Conservation (phyloP, 768 basidiomycete species). For the Pleurotus platypus region DNA sequence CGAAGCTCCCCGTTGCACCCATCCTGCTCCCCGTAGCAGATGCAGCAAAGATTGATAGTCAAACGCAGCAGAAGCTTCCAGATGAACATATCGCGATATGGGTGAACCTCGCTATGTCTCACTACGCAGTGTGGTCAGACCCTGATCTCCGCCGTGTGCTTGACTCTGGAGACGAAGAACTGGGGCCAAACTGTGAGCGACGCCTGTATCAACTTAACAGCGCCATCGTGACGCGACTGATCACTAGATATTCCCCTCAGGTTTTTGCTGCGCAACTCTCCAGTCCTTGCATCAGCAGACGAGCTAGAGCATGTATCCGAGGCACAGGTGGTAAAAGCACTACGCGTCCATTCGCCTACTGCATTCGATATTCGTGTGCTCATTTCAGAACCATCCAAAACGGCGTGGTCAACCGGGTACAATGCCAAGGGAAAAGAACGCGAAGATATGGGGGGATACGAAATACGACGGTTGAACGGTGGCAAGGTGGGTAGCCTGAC, state of each 20-base stretch:
- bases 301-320: slow-evolving; percentile 13
- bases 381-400: slow-evolving; percentile 38
- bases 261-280: slow-evolving; percentile 42
- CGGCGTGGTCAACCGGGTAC: slow-evolving; percentile 26
- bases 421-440: slow-evolving; percentile 7
- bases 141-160: slow-evolving; percentile 48
- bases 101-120: slow-evolving; percentile 61
- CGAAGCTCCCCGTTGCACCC: too few species aligned
- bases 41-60: too few species aligned
- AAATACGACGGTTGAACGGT: slow-evolving; percentile 56
- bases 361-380: slow-evolving; percentile 61
- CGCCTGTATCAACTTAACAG: slow-evolving; percentile 5
- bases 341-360: slow-evolving; percentile 46
- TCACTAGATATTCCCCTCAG: slow-evolving; percentile 56
- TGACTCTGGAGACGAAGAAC: slow-evolving; percentile 21
- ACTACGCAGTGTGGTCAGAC: slow-evolving; percentile 66
- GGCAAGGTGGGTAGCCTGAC: slow-evolving; percentile 15
- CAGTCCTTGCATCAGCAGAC: slow-evolving; percentile 22
- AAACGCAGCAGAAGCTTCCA: neutral
- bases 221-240: neutral
- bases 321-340: slow-evolving; percentile 47
- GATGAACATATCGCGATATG: slow-evolving; percentile 48
- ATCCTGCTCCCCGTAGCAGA: too few species aligned
- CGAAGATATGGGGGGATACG: slow-evolving; percentile 51
- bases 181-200: slow-evolving; percentile 8